Evolutionary conservation across 768 basidiomycete species (phyloP).

Genomic region (Zangia roseola): DNA sequence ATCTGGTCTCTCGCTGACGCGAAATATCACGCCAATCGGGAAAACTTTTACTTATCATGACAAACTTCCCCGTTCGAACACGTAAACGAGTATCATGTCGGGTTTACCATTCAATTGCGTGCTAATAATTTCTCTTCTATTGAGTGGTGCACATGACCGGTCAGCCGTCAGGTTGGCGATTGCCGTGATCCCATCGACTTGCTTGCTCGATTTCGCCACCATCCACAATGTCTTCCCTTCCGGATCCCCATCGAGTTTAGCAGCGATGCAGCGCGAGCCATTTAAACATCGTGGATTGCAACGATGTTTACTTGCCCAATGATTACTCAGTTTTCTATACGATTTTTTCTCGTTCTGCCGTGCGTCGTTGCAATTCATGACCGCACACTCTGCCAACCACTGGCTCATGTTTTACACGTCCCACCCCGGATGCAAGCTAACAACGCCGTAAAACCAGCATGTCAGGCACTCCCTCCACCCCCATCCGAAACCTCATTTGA

Average conservation of each 20-base stretch:
- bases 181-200: neutral
- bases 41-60: constrained; percentile 4
- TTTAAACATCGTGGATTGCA: constrained; percentile 1
- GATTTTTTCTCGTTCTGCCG: neutral
- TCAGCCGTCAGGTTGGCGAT: constrained; percentile 5
- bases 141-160: neutral
- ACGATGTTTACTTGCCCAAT: neutral
- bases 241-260: neutral
- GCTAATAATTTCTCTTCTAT: constrained; percentile 4
- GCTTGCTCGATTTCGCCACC: constrained; percentile 1
- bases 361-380: constrained; percentile 15
- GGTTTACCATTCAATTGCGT: neutral
- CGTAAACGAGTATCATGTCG: constrained; percentile 14
- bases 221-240: neutral
- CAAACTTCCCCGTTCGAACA: constrained; percentile 8
- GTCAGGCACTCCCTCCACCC: neutral
- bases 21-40: neutral
- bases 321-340: neutral
- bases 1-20: neutral
- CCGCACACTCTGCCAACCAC: neutral
- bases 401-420: neutral
- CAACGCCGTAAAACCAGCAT: neutral
- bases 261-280: neutral
- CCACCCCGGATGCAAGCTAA: neutral
- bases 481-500: neutral